Percentiles rank a stretch among this genome's conserved stretches.
Conservation (phyloP, 2,329 filamentous ascomycete genomes). For the Akanthomyces dipterigenus region DNA sequence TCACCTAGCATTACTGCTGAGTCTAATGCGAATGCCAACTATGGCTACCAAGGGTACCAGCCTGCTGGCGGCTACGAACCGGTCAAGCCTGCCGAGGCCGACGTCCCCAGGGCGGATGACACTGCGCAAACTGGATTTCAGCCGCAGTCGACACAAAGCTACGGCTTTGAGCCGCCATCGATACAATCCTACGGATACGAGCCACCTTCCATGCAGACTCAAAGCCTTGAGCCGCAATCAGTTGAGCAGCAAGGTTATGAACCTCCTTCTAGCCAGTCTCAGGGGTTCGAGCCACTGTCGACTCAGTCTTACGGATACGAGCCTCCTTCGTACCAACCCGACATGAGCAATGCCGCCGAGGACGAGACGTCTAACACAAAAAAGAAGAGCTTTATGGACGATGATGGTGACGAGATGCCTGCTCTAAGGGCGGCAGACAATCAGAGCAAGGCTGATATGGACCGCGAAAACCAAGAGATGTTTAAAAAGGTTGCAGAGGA, state of each 20-base stretch:
- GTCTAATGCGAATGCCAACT: constrained; percentile 23
- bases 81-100: constrained; percentile 22
- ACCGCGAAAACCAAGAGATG: constrained; percentile 76
- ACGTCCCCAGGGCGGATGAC: constrained; percentile 14
- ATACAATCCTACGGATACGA: constrained; percentile 6
- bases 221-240: not conserved
- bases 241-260: not conserved
- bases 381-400: constrained; percentile 75
- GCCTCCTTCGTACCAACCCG: constrained; percentile 51
- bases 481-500: constrained; percentile 78
- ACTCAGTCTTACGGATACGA: constrained; percentile 55
- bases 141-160: not conserved
- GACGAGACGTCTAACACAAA: constrained; percentile 53
- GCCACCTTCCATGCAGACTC: not conserved
- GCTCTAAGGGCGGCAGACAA: constrained; percentile 38
- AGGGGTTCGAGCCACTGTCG: constrained; percentile 54
- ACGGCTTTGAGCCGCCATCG: constrained; percentile 3
- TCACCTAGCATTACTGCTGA: constrained; percentile 20
- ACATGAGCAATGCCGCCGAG: constrained; percentile 34
- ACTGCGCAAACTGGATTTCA: constrained; percentile 12
- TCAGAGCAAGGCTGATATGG: constrained; percentile 60
- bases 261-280: constrained; percentile 1
- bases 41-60: constrained; percentile 32
- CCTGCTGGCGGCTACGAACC: constrained; percentile 42
- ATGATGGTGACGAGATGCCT: constrained; percentile 68